phyloP scores from a whole-genome alignment of 805 yeast species.

The Wickerhamia fluorescens region DNA sequence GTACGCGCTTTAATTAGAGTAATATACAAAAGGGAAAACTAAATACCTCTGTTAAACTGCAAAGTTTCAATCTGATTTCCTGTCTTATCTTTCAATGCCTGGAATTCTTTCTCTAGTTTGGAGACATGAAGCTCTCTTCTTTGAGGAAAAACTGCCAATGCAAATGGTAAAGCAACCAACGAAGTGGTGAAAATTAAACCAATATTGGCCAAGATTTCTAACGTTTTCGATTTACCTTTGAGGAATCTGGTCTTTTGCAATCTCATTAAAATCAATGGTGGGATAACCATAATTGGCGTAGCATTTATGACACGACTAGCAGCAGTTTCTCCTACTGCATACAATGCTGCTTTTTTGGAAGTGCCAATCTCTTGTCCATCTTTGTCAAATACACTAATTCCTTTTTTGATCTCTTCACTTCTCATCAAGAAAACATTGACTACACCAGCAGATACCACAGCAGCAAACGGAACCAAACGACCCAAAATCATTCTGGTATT shows the following conservation, averaged over 20 bases:
- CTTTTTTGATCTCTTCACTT: slow-evolving; percentile 84
- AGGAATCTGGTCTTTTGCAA: slow-evolving; percentile 62
- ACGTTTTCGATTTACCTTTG: slow-evolving; percentile 57
- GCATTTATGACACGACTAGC: slow-evolving; percentile 92
- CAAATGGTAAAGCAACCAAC: slow-evolving; percentile 85
- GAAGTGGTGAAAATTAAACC: slow-evolving; percentile 84
- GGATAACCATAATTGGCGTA: slow-evolving; percentile 95
- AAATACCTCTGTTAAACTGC: slow-evolving; percentile 92
- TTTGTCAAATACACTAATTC: slow-evolving; percentile 64
- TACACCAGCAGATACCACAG: slow-evolving; percentile 95
- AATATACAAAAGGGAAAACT: slow-evolving; percentile 11
- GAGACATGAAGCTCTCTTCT: slow-evolving; percentile 54
- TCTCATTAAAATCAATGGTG: slow-evolving; percentile 77
- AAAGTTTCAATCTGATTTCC: slow-evolving; percentile 56
- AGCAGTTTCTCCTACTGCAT: slow-evolving; percentile 97
- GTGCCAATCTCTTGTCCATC: slow-evolving; percentile 55
- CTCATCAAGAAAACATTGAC: slow-evolving; percentile 97
- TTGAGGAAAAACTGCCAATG: slow-evolving; percentile 93
- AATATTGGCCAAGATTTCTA: slow-evolving; percentile 68
- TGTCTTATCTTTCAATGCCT: slow-evolving; percentile 49
- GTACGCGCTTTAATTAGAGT: no score
- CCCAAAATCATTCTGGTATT: slow-evolving; percentile 64
- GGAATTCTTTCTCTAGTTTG: slow-evolving; percentile 60
- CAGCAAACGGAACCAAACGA: slow-evolving; percentile 95
- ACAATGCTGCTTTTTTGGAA: slow-evolving; percentile 79